These are phyloP conservation scores for Lactarius sanguifluus DNA, from an alignment of 768 basidiomycete species.

Conservation along the genomic window DNA sequence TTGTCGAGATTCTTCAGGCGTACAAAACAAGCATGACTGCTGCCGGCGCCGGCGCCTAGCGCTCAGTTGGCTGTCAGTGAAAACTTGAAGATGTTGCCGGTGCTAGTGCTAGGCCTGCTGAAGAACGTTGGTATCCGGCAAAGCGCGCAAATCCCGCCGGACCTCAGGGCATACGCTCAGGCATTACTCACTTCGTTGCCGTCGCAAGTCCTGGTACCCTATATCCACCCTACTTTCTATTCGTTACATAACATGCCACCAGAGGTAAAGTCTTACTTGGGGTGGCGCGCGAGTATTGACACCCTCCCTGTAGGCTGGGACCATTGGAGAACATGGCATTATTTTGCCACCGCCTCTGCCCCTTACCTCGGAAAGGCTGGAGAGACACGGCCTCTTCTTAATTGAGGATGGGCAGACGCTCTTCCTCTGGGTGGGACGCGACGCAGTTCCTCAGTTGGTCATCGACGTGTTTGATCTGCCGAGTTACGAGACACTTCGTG, in stretches of 20 bases:
- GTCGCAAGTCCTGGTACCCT: conserved; percentile 87
- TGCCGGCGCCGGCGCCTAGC: conserved; percentile 87
- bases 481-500: conserved; percentile 82
- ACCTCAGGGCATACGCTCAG: conserved; percentile 94
- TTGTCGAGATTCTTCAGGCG: conserved; percentile 79
- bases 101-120: conserved; percentile 83
- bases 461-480: conserved; percentile 93
- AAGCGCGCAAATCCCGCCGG: conserved; percentile 95
- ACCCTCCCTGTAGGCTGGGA: conserved; percentile 64
- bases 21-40: conserved; percentile 98
- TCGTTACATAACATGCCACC: conserved; percentile 94
- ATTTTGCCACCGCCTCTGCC: conserved; percentile 87
- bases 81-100: conserved; percentile 92
- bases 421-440: conserved; percentile 97
- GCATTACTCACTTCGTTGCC: conserved; percentile 88
- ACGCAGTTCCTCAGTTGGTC: conserved; percentile 93
- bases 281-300: conserved; percentile 17
- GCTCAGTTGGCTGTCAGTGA: conserved; percentile 91
- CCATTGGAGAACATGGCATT: conserved; percentile 84
- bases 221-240: conserved; percentile 94
- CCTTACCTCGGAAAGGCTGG: conserved; percentile 91
- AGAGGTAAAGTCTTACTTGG: conserved; percentile 52
- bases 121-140: conserved; percentile 97
- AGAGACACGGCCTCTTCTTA: conserved; percentile 92
- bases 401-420: conserved; percentile 98